Base-by-base conservation (phyloP, 257 asterid species). In the Solanum tacnaense region DNA sequence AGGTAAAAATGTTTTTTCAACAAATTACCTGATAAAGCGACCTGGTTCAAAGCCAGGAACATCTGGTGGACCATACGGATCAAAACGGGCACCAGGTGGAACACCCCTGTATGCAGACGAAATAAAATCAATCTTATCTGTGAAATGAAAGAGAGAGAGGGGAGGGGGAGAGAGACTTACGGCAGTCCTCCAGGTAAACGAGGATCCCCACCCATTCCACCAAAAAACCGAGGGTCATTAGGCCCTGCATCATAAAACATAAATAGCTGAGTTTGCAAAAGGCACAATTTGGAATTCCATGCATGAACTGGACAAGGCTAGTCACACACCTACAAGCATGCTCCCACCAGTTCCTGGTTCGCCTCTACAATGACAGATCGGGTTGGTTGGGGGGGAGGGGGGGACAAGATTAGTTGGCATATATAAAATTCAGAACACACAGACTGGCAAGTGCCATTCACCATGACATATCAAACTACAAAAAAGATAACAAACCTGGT, bases 61-160 rank as follows among this genome's bases (percentile, higher is more conserved):
- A 34, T 89, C 94, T 2, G 98, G 98, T 41, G 99, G 99, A 27
- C 98, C 99, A 89, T 83, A 93, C 11, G 98, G 99, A 90, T 96
- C 99, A 87, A 96, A 96, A 44, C 95, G 98, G 27, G 96, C 98
- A 60, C 99, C 98, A 65, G 98, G 98, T 2, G 98, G 99, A 49
- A 93, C 90, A 88, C 93, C 94, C 90, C 98, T 94, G 93, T 83
- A 87, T 18, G 62, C 52, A 84, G 41, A 31, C 20, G 1, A 67
- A 32, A 65, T 68, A 38, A 38, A 39, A 23, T 68, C 68, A 85
- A 68, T 29, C 41, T 9, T 32, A 25, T 13, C 58, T 85, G 4
- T 67, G 29, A 9, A 27, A 79, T 1, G 7, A 3, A 46, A 62
- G 46, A n/a, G 39, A 29, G 11, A 18, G 29, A 5, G 39, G 49